These are phyloP conservation scores for Cinchona pubescens DNA, from an alignment of 257 asterid genomes.

Conservation along the genomic window DNA sequence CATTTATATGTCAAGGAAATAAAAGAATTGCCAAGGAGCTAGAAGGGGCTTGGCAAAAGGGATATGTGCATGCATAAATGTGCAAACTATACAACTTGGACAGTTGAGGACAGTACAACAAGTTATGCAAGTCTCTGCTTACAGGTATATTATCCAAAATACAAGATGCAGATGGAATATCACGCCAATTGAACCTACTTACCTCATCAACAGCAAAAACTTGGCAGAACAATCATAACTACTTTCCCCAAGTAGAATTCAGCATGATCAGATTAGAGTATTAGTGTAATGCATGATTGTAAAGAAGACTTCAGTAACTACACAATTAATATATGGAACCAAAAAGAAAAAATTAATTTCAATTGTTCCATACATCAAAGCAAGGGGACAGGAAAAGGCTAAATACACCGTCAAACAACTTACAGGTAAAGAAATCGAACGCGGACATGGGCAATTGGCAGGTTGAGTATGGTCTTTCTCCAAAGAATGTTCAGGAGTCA, in stretches of 20 bases:
- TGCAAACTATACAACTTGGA: not conserved
- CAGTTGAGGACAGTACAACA: too few species aligned
- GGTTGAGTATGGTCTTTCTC: conserved; percentile 28
- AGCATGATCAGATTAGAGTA: conserved; percentile 1
- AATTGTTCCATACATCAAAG: not conserved
- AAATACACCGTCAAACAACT: conserved; percentile 28
- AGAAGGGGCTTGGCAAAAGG: not conserved
- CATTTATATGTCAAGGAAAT: not conserved
- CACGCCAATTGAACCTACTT: not conserved
- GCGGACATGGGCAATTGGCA: conserved; percentile 29
- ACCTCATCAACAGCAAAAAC: conserved; percentile 16
- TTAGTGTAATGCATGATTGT: not conserved
- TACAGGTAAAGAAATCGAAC: conserved; percentile 67
- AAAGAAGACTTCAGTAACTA: not conserved
- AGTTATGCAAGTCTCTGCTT: not conserved
- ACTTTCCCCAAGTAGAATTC: conserved; percentile 15
- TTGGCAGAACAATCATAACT: conserved; percentile 13
- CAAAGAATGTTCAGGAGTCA: conserved; percentile 22
- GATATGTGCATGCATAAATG: not conserved
- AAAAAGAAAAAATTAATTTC: not conserved
- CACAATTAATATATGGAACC: not conserved
- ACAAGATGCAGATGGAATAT: not conserved
- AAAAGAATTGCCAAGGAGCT: not conserved
- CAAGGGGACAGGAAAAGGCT: too few species aligned
- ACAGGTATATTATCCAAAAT: not conserved